Conservation (phyloP, 2,329 filamentous ascomycete species). For the Alternaria dauci region DNA sequence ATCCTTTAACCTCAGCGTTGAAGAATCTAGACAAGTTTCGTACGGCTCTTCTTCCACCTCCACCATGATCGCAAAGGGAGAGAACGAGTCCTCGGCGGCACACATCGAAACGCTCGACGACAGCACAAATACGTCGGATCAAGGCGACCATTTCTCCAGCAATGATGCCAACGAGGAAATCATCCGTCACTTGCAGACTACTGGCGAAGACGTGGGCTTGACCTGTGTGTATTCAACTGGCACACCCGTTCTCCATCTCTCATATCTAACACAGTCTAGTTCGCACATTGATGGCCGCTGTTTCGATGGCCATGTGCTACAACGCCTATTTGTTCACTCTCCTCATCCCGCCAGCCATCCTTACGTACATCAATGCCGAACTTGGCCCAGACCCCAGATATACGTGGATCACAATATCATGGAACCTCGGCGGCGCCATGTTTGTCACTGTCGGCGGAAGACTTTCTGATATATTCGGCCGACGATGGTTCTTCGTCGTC, state of each 20-base stretch:
- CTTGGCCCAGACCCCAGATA: constrained; percentile 43
- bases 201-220: constrained; percentile 44
- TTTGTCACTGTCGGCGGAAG: constrained; percentile 46
- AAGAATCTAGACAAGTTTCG: neutral
- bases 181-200: constrained; percentile 37
- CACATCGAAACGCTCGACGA: constrained; percentile 32
- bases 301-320: constrained; percentile 43
- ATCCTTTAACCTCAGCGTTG: neutral
- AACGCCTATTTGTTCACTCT: constrained; percentile 48
- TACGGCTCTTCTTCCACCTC: neutral
- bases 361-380: constrained; percentile 45
- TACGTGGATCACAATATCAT: constrained; percentile 47
- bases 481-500: constrained; percentile 43
- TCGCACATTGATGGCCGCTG: constrained; percentile 36
- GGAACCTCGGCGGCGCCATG: constrained; percentile 45
- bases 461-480: constrained; percentile 54
- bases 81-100: constrained; percentile 21
- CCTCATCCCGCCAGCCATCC: constrained; percentile 43
- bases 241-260: neutral
- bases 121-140: constrained; percentile 19
- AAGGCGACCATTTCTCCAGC: neutral
- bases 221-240: constrained; percentile 21
- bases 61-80: constrained; percentile 13
- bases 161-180: constrained; percentile 40
- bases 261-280: neutral